A percentile compares a stretch with the other conserved stretches of the same genome.
Conservation (phyloP, 2,329 filamentous ascomycete genomes). For the Epichloe brachyelytri region DNA sequence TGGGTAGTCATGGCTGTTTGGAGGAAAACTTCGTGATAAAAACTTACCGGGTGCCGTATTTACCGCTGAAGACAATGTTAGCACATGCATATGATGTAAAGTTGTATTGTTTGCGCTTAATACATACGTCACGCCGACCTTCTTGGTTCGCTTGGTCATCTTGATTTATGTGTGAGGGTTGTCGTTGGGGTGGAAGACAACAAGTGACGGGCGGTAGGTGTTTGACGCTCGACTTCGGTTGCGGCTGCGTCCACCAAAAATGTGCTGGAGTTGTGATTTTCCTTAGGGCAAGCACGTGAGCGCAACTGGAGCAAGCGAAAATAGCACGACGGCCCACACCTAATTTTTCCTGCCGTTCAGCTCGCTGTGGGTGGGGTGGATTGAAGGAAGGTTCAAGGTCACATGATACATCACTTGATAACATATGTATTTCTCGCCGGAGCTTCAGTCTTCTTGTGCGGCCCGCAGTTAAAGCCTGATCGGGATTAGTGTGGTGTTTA, state of each 20-base stretch:
- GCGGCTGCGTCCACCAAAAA: slow-evolving; percentile 19
- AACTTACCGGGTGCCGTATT: slow-evolving; percentile 90
- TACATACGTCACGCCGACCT: slow-evolving; percentile 80
- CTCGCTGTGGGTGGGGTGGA: too few species aligned
- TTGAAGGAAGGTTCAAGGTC: neutral
- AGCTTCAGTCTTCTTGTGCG: slow-evolving; percentile 1
- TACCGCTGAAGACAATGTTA: slow-evolving; percentile 38
- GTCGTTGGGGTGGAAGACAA: slow-evolving; percentile 21
- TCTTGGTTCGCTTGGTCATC: slow-evolving; percentile 93
- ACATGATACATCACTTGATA: slow-evolving; percentile 5
- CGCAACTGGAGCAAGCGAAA: slow-evolving; percentile 14
- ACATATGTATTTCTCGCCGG: neutral
- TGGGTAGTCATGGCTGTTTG: neutral
- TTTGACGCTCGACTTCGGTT: slow-evolving; percentile 19
- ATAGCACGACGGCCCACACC: neutral
- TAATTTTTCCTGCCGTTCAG: neutral
- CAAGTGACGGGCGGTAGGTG: slow-evolving; percentile 18
- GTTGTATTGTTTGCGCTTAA: slow-evolving; percentile 1
- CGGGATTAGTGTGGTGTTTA: neutral
- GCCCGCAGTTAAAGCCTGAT: neutral
- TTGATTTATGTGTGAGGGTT: slow-evolving; percentile 39
- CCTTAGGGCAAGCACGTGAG: slow-evolving; percentile 31
- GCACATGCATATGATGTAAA: slow-evolving; percentile 9
- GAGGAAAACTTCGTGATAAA: neutral
- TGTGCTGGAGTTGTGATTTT: slow-evolving; percentile 27